Percentiles rank a stretch among this genome's conserved stretches.
These are phyloP conservation scores for Mucor lusitanicus DNA, from an alignment of 371 early-diverging fungal genomes.

Conservation along the genomic window DNA sequence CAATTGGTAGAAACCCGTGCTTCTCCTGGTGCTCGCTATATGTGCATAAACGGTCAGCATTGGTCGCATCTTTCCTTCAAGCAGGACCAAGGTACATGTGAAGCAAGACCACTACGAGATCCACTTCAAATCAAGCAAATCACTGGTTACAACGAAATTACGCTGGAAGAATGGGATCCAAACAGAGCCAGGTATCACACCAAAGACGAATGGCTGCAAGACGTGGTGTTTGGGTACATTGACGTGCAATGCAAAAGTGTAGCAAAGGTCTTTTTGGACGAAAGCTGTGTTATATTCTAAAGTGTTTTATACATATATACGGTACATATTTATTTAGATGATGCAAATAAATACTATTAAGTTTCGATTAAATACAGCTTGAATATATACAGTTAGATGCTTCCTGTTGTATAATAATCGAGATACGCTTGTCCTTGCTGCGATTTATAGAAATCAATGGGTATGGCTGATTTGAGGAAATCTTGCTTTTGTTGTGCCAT, in stretches of 20 bases:
- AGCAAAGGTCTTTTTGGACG: constrained; percentile 2
- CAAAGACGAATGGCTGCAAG: constrained; percentile 1
- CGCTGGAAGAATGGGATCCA: not conserved
- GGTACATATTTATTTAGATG: not conserved
- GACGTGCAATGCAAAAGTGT: not conserved
- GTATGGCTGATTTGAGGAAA: not conserved
- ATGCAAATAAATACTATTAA: not conserved
- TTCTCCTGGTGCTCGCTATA: not conserved
- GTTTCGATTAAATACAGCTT: not conserved
- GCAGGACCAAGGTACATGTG: not conserved
- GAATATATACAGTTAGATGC: not conserved
- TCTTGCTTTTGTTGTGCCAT: not conserved
- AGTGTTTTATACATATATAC: not conserved
- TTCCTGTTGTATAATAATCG: not conserved
- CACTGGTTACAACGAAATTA: not conserved
- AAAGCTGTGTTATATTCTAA: not conserved
- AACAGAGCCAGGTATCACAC: constrained; percentile 4
- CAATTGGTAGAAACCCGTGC: not conserved
- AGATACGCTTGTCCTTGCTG: not conserved
- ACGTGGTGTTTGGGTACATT: constrained; percentile 10
- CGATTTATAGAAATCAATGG: not conserved
- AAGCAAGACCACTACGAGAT: not conserved
- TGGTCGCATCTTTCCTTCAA: not conserved
- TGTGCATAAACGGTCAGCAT: not conserved
- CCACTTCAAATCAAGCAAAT: not conserved